Conservation (phyloP, 805 yeast species). For the Hanseniaspora valbyensis region DNA sequence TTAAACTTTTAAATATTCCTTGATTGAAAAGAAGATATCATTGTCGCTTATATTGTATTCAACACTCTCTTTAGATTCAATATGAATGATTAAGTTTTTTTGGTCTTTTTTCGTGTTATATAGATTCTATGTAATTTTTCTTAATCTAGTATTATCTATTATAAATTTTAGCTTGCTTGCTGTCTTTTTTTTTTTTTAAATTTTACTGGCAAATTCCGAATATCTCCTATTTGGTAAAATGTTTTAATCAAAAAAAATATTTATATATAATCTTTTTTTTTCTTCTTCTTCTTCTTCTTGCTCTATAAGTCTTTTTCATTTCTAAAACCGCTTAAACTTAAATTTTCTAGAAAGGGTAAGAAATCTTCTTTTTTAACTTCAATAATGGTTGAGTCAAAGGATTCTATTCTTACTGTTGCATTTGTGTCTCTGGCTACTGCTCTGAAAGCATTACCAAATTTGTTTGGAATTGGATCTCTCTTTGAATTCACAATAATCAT, state of each 20-base stretch:
- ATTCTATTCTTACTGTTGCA: constrained; percentile 82
- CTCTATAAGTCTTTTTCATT: constrained; percentile 17
- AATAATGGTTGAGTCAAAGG: constrained; percentile 87
- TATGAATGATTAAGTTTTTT: too few relatives aligned
- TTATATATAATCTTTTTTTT: background rate
- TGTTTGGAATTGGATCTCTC: constrained; percentile 48
- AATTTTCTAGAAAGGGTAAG: constrained; percentile 71
- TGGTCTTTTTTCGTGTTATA: too few relatives aligned
- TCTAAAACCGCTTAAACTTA: constrained; percentile 64
- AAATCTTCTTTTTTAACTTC: constrained; percentile 83
- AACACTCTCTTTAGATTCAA: too few relatives aligned
- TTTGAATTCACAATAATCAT: constrained; percentile 23
- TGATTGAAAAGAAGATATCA: too few relatives aligned
- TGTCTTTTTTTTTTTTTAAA: too few relatives aligned
- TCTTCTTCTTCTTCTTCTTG: background rate
- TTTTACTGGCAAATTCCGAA: too few relatives aligned
- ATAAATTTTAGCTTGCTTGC: too few relatives aligned
- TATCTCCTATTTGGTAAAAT: background rate
- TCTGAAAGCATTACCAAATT: constrained; percentile 85
- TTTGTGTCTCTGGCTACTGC: constrained; percentile 73
- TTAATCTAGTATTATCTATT: too few relatives aligned
- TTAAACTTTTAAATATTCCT: too few relatives aligned
- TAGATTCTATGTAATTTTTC: too few relatives aligned
- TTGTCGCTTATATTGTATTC: too few relatives aligned
- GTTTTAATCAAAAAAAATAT: too few relatives aligned